Evolutionary conservation across 805 yeast genomes (phyloP).

Genomic region (Pichia cabralensis): DNA sequence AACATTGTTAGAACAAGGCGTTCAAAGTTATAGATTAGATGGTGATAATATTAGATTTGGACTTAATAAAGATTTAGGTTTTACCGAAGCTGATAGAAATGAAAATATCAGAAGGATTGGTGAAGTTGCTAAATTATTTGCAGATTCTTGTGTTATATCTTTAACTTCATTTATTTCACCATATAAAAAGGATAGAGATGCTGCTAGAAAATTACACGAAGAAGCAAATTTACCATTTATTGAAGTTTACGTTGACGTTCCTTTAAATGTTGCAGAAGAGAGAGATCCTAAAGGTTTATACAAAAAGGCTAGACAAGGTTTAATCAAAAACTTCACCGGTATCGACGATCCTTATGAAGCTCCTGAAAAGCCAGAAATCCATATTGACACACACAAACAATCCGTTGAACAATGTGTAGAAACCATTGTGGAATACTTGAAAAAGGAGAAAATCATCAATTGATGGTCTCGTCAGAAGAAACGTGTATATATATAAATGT

Average conservation of each 20-base stretch:
- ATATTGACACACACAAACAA: slow-evolving; percentile 59
- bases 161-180: slow-evolving; percentile 92
- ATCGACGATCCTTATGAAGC: slow-evolving; percentile 94
- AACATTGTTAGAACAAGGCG: slow-evolving; percentile 54
- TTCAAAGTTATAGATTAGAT: slow-evolving; percentile 79
- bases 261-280: slow-evolving; percentile 87
- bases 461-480: too few species aligned
- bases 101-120: slow-evolving; percentile 93
- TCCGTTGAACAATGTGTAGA: slow-evolving; percentile 76
- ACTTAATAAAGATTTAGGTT: slow-evolving; percentile 88
- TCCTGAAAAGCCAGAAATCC: slow-evolving; percentile 77
- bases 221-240: slow-evolving; percentile 70
- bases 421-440: slow-evolving; percentile 57
- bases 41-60: slow-evolving; percentile 95
- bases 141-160: slow-evolving; percentile 83
- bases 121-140: slow-evolving; percentile 89
- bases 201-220: slow-evolving; percentile 78
- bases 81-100: slow-evolving; percentile 82
- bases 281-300: slow-evolving; percentile 97
- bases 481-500: too few species aligned
- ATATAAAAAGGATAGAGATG: slow-evolving; percentile 71
- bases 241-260: slow-evolving; percentile 89
- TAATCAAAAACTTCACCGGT: slow-evolving; percentile 91
- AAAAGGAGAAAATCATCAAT: slow-evolving; percentile 10
- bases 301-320: slow-evolving; percentile 93